Evolutionary conservation across 371 early-diverging fungal genomes (phyloP).

Genomic region (Rhizopus stolonifer): DNA sequence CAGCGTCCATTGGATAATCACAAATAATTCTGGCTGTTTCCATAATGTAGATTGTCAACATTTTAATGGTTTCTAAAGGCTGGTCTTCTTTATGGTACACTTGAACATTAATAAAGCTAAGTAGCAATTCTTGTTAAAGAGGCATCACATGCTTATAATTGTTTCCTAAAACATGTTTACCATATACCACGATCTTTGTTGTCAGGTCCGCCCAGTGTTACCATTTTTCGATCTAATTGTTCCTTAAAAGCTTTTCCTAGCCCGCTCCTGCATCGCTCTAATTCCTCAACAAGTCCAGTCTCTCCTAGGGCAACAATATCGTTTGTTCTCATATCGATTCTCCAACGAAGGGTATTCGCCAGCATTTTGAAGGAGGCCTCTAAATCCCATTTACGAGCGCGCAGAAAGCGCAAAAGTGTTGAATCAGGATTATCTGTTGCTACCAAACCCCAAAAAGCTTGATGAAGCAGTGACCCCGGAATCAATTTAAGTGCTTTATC

Average conservation of each 20-base stretch:
- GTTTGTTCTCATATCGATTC: constrained; percentile 53
- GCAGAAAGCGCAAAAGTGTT: constrained; percentile 65
- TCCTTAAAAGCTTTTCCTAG: constrained; percentile 15
- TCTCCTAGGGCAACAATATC: constrained; percentile 63
- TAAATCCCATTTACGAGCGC: constrained; percentile 80
- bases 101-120: constrained; percentile 62
- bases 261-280: constrained; percentile 29
- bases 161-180: constrained; percentile 28
- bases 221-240: constrained; percentile 15
- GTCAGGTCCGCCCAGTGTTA: constrained; percentile 58
- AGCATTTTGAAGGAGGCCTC: constrained; percentile 68
- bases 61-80: constrained; percentile 53
- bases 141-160: too few species aligned
- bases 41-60: constrained; percentile 73
- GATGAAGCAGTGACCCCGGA: constrained; percentile 35
- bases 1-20: constrained; percentile 52
- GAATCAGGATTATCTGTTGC: constrained; percentile 70
- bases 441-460: constrained; percentile 54
- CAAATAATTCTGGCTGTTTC: constrained; percentile 75
- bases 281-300: constrained; percentile 34
- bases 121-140: neutral
- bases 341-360: constrained; percentile 64
- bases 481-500: constrained; percentile 44
- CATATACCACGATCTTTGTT: constrained; percentile 55
- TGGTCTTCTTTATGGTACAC: constrained; percentile 60